Base-by-base conservation (phyloP, 2,329 filamentous ascomycete species). In the Talaromyces piceae region DNA sequence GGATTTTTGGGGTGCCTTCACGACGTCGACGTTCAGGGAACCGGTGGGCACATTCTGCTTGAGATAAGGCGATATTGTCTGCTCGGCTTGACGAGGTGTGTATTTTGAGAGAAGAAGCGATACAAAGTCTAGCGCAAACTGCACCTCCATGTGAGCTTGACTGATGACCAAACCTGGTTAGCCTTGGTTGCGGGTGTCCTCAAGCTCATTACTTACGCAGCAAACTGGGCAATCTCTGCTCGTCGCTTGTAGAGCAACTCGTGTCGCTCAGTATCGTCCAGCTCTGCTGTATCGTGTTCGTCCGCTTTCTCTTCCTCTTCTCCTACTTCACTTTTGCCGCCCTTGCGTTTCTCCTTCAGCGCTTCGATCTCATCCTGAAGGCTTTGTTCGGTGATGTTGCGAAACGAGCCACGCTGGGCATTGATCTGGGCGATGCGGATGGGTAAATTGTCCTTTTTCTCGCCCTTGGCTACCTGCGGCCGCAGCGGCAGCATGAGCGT, bases 41-140 rank as follows among this genome's bases (percentile, higher is more conserved):
- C 88, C 88, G 30, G 86, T 79, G 11, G 88, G 86, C 8, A 88
- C 81, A 55, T 80, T 75, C 8, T 87, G 78, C 61, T 87, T 87
- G 18, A 95, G 73, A 18, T 75, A 76, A 12, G 81, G 77, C 1
- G 87, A 89, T 55, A 95, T 78, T 4, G 88, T 88, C 44, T 75
- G 68, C 58, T 82, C 77, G 4, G 85, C 87, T 57, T 84, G 81
- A 7, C 79, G 80, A 0, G 88, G 86, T n/a, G 76, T 76, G 63
- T 93, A 81, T 65, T 90, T 91, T n/a, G 88, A 88, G 13, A 93
- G 76, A 1, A 95, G 76, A 5, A 95, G 78, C 26, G 90, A 95
- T 51, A 95, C 73, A 60, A 91, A 88, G 66, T 95, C 88, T 60
- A 94, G 81, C 5, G 84, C 82, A 54, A 87, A 77, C 63, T 86